These are phyloP conservation scores for Aspergillus ustus DNA, from an alignment of 2,329 filamentous ascomycete species.

Conservation along the genomic window DNA sequence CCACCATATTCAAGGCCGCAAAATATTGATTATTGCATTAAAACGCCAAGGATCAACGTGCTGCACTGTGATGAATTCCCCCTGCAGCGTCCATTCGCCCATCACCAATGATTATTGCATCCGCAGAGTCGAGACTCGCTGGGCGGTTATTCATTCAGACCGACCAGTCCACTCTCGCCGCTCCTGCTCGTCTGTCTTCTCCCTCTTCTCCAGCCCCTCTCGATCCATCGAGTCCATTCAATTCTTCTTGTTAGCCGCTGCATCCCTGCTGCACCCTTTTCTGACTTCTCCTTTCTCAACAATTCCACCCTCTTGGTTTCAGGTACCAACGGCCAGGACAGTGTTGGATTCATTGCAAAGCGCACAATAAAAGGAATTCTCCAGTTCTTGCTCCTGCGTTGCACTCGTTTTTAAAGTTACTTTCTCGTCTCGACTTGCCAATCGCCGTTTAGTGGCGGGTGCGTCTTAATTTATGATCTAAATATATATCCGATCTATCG, in stretches of 20 bases:
- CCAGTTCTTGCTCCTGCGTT: slow-evolving; percentile 2
- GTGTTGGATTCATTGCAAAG: neutral
- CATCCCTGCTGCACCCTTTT: slow-evolving; percentile 27
- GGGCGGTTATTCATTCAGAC: slow-evolving; percentile 11
- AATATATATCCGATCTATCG: slow-evolving; percentile 31
- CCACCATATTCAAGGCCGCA: neutral
- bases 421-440: slow-evolving; percentile 15
- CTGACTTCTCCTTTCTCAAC: slow-evolving; percentile 11
- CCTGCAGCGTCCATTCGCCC: slow-evolving; percentile 25
- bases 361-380: slow-evolving; percentile 3
- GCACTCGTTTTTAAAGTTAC: neutral
- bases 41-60: slow-evolving; percentile 4
- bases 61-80: slow-evolving; percentile 27
- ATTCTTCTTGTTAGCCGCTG: slow-evolving; percentile 24
- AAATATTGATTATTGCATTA: neutral
- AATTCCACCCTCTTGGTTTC: neutral
- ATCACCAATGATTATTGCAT: slow-evolving; percentile 15
- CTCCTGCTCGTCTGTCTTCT: neutral
- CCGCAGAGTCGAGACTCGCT: slow-evolving; percentile 6
- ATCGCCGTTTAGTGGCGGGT: slow-evolving; percentile 19
- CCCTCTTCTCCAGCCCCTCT: neutral
- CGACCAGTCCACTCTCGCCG: neutral
- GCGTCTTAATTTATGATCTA: slow-evolving; percentile 24
- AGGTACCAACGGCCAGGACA: neutral
- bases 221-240: slow-evolving; percentile 2